Percentiles rank a stretch among this genome's conserved stretches.
phyloP scores from a whole-genome alignment of 202 grass and related monocot genomes.

The Bolboschoenoplectus hybrid region DNA sequence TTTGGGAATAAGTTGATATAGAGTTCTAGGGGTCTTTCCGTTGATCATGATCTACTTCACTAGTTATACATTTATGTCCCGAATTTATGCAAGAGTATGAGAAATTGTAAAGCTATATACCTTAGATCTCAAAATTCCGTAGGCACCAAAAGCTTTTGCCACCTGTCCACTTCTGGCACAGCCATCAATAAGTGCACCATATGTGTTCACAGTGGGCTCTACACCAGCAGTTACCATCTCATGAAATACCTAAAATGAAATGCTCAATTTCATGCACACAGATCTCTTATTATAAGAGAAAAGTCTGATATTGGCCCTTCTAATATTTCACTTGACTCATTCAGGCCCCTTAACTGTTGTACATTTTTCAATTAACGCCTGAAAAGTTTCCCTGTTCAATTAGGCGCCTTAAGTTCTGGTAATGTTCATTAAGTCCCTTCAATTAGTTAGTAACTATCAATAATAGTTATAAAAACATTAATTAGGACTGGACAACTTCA shows the following conservation, averaged over 20 bases:
- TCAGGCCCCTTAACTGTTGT: background rate
- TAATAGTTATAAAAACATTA: background rate
- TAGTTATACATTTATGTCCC: background rate
- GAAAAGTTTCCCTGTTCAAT: background rate
- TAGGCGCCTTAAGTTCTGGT: background rate
- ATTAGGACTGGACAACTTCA: background rate
- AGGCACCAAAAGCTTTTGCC: conserved; percentile 98
- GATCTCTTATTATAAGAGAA: background rate
- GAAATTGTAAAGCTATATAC: conserved; percentile 54
- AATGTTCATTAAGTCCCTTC: background rate
- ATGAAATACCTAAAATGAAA: conserved; percentile 75
- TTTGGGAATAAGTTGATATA: conserved; percentile 1
- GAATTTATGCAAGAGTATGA: background rate
- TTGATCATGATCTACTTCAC: background rate
- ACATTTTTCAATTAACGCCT: background rate
- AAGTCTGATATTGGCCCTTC: background rate
- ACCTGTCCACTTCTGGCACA: conserved; percentile 94
- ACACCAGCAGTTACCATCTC: conserved; percentile 95
- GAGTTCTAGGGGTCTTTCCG: background rate
- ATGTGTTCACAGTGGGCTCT: conserved; percentile 93
- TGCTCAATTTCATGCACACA: conserved; percentile 16
- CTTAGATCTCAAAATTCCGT: conserved; percentile 96
- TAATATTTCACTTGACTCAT: background rate
- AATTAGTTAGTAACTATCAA: background rate
- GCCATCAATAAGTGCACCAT: conserved; percentile 92